phyloP scores from a whole-genome alignment of 139 green algal genomes.

The Diplosphaera chodatii region DNA sequence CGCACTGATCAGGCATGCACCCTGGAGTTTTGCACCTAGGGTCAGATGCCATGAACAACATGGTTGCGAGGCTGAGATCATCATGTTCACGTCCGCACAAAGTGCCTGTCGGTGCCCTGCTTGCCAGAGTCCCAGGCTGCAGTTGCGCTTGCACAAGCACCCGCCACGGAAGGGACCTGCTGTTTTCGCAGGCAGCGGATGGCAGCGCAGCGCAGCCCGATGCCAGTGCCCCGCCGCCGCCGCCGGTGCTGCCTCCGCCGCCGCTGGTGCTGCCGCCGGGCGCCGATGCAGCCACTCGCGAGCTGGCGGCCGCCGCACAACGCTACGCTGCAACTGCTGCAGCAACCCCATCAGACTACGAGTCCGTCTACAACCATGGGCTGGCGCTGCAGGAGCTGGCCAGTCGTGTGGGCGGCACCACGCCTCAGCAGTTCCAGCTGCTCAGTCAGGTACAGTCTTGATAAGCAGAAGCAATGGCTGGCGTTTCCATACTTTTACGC shows the following conservation, averaged over 20 bases:
- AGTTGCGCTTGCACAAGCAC: too few species aligned
- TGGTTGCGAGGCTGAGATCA: too few species aligned
- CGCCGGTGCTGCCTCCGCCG: background rate
- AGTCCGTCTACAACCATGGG: slow-evolving; percentile 59
- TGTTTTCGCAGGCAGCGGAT: background rate
- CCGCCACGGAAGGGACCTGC: too few species aligned
- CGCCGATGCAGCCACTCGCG: slow-evolving; percentile 28
- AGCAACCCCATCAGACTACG: slow-evolving; percentile 27
- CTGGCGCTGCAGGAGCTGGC: slow-evolving; percentile 65
- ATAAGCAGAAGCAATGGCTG: too few species aligned
- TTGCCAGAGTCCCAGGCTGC: too few species aligned
- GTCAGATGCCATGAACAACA: too few species aligned
- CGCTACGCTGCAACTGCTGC: slow-evolving; percentile 17
- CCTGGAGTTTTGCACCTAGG: too few species aligned
- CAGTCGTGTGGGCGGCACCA: background rate
- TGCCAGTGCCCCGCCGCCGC: background rate
- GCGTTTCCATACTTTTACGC: too few species aligned
- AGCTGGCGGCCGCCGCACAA: slow-evolving; percentile 46
- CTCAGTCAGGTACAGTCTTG: slow-evolving; percentile 27
- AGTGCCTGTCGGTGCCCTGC: too few species aligned
- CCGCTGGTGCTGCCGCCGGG: slow-evolving; percentile 5
- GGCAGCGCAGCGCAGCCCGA: background rate
- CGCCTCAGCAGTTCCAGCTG: slow-evolving; percentile 24
- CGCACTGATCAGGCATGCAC: slow-evolving; percentile 1
- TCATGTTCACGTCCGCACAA: too few species aligned